Evolutionary conservation across 352 stramenopile species (phyloP), one percentile per base, ranked within the genome.

Genomic region (Pythium coloratum): DNA sequence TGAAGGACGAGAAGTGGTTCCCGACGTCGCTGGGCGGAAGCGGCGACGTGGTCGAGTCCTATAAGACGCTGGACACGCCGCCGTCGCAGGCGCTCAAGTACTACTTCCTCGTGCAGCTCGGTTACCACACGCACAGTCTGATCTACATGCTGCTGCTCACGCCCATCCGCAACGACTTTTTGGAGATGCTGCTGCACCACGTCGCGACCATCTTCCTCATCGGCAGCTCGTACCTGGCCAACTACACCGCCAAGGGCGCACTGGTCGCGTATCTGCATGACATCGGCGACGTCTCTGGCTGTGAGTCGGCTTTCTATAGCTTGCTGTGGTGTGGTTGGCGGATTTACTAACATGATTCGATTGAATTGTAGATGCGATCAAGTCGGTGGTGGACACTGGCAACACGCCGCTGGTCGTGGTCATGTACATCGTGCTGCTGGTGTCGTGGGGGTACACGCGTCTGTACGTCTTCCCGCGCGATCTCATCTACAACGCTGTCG

Each of bases 131-230:
- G 53, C 79, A 88, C 49, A 85, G 76, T 53, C 53, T 88, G 5
- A 30, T 88, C 9, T 88, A 75, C 68, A 84, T 88, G 79, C 53
- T 85, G 36, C 62, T 85, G 46, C 73, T 88, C 56, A 84, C 79
- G 30, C 75, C 79, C 33, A 83, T 85, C 46, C 76, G 79, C 12
- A 85, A 81, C 70, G 79, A 88, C 69, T 88, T 88, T 64, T 71
- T 85, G 34, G 79, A 84, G 59, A 88, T 84, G 76, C 42, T 83
- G 51, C 42, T 88, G 46, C 79, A 88, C 40, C 79, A 88, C 61
- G 71, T 88, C 51, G 76, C 77, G 40, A 88, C 79, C 24, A 82
- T 88, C 30, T 72, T 88, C 50, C 76, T 88, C 55, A 84, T 88
- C n/a, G 71, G 69, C 67, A 68, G 75, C 38, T 88, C 79, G 50